Conservation (phyloP, 306 rosid genomes). For the Begonia fuchsioides region DNA sequence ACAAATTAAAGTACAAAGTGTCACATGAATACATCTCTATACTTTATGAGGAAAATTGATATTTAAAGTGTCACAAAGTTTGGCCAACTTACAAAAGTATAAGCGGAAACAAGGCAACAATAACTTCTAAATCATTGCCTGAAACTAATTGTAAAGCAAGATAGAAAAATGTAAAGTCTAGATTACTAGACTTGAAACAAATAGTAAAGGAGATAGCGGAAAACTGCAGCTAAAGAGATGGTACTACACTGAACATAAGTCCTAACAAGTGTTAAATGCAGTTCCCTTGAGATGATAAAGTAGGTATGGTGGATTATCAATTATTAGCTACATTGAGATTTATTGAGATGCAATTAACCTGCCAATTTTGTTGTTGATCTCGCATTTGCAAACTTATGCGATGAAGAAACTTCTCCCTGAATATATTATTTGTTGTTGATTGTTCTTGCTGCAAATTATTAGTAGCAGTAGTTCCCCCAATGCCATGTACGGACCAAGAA, state of each 20-base stretch:
- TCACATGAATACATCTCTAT: too few species aligned
- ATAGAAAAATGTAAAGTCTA: neutral
- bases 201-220: too few species aligned
- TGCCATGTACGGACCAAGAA: conserved; percentile 29
- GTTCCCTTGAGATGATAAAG: too few species aligned
- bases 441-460: conserved; percentile 45
- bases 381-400: conserved; percentile 59
- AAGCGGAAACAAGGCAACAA: neutral
- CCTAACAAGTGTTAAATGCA: too few species aligned
- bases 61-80: too few species aligned
- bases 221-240: too few species aligned
- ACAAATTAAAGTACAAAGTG: too few species aligned
- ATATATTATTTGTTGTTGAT: conserved; percentile 25
- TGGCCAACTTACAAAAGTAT: too few species aligned
- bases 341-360: conserved; percentile 27
- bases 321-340: neutral
- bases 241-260: too few species aligned
- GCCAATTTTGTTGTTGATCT: conserved; percentile 58
- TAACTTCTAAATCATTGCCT: neutral
- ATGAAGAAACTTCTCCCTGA: conserved; percentile 45
- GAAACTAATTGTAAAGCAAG: conserved; percentile 3
- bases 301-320: too few species aligned
- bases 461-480: conserved; percentile 15
- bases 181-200: too few species aligned
- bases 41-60: too few species aligned